Evolutionary conservation across 2,329 filamentous ascomycete genomes (phyloP).

Genomic region (Graphilbum sp.): DNA sequence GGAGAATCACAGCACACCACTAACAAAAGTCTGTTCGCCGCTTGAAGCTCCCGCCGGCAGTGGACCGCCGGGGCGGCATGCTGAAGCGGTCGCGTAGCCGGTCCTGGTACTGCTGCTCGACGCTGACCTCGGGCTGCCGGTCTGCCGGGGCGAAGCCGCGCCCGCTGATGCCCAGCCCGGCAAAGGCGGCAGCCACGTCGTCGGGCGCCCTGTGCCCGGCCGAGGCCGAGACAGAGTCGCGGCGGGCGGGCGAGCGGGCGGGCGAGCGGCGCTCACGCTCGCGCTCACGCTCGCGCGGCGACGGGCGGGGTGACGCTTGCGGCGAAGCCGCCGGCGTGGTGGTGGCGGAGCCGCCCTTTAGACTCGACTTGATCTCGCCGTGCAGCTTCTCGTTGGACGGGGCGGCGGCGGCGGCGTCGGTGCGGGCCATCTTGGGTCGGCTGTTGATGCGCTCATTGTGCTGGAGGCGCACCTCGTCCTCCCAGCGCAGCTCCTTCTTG

Average conservation of each 20-base stretch:
- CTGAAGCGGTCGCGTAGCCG: constrained; percentile 11
- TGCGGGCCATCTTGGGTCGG: constrained; percentile 11
- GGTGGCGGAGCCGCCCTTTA: constrained; percentile 10
- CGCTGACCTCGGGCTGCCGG: neutral
- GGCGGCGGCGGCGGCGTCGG: constrained; percentile 3
- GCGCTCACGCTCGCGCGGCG: too few species aligned
- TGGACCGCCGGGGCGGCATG: constrained; percentile 9
- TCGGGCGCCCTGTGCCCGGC: neutral
- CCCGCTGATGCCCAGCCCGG: constrained; percentile 5
- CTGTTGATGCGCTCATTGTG: constrained; percentile 16
- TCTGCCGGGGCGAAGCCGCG: constrained; percentile 5
- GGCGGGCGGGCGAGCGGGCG: too few species aligned
- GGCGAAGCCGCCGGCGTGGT: too few species aligned
- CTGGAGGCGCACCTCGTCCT: constrained; percentile 13
- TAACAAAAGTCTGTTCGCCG: too few species aligned
- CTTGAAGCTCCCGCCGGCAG: constrained; percentile 7
- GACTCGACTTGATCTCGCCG: constrained; percentile 15
- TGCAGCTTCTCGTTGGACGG: constrained; percentile 6
- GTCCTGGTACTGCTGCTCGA: constrained; percentile 8
- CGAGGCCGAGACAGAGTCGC: neutral
- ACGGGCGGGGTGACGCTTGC: neutral
- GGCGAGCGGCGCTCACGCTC: too few species aligned
- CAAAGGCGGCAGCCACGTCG: constrained; percentile 2
- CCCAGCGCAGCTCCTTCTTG: constrained; percentile 15
- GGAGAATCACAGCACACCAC: too few species aligned